Conservation (phyloP, 2,329 filamentous ascomycete genomes). For the Plenodomus biglobosus region DNA sequence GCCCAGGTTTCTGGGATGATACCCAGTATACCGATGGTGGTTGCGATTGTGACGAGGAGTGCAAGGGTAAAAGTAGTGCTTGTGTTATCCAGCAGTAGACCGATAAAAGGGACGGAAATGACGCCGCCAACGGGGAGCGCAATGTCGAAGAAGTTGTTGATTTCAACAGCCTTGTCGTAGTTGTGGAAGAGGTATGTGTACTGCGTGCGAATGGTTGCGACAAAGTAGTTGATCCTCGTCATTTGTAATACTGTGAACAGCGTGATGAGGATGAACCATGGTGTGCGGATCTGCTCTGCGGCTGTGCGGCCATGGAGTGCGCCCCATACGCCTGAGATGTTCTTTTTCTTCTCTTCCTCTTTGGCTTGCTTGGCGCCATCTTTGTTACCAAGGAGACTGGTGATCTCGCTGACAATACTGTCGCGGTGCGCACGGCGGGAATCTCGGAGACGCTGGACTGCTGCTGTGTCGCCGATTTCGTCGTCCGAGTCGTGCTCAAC, state of each 20-base stretch:
- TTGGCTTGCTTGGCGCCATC: constrained; percentile 64
- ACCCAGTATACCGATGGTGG: constrained; percentile 74
- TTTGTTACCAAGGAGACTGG: constrained; percentile 69
- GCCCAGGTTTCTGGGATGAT: constrained; percentile 70
- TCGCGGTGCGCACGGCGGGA: constrained; percentile 63
- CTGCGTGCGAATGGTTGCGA: constrained; percentile 81
- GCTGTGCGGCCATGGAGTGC: constrained; percentile 75
- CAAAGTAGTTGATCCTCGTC: constrained; percentile 89
- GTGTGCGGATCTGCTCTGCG: constrained; percentile 70
- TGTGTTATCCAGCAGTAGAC: constrained; percentile 73
- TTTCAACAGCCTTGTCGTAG: constrained; percentile 60
- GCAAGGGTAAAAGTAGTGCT: constrained; percentile 71
- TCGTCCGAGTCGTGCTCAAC: constrained; percentile 59
- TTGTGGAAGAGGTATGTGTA: constrained; percentile 74
- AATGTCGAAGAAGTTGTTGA: constrained; percentile 87
- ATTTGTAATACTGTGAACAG: constrained; percentile 69
- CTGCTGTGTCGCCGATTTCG: constrained; percentile 52
- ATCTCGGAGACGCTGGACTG: constrained; percentile 53
- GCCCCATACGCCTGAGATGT: constrained; percentile 79
- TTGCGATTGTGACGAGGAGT: constrained; percentile 70
- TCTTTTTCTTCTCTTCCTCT: constrained; percentile 68
- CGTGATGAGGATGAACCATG: constrained; percentile 84
- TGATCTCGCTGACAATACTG: constrained; percentile 68
- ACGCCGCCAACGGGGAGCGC: constrained; percentile 81
- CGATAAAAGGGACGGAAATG: constrained; percentile 84